phyloP scores from a whole-genome alignment of 169 alveolate genomes.

The Besnoitia besnoiti region DNA sequence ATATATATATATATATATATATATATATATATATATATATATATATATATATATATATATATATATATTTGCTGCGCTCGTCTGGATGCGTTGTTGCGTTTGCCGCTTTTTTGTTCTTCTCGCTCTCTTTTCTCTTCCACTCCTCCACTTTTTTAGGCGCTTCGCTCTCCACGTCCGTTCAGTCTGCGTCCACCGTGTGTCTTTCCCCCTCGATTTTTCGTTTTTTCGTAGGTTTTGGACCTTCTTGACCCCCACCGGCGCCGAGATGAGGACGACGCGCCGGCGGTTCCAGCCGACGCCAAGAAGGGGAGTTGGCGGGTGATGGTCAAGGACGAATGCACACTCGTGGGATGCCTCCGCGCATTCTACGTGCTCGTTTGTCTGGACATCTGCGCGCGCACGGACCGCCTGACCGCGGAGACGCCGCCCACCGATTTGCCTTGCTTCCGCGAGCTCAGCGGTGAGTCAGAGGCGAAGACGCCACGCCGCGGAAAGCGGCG shows the following conservation, averaged over 20 bases:
- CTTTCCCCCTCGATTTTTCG: too few species aligned
- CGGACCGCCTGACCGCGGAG: background rate
- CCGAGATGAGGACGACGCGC: background rate
- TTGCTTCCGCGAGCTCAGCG: conserved; percentile 1
- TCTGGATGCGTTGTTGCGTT: too few species aligned
- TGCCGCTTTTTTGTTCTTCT: too few species aligned
- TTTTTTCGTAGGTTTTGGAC: background rate
- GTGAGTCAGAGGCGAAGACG: background rate
- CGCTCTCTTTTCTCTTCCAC: too few species aligned
- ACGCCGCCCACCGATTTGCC: background rate
- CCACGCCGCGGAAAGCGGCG: background rate
- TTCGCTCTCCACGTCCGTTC: background rate
- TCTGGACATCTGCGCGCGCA: background rate
- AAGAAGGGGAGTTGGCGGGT: background rate
- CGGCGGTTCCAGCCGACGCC: background rate
- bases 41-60: too few species aligned
- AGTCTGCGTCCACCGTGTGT: too few species aligned
- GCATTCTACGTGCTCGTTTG: background rate
- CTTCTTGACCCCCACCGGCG: background rate
- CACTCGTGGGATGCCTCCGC: background rate
- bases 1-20: too few species aligned
- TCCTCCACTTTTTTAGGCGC: background rate
- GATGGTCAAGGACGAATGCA: background rate
- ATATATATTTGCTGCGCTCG: too few species aligned
- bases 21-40: too few species aligned